Conservation (phyloP, 495 filamentous ascomycete genomes). For the Hyaloscypha bicolor region DNA sequence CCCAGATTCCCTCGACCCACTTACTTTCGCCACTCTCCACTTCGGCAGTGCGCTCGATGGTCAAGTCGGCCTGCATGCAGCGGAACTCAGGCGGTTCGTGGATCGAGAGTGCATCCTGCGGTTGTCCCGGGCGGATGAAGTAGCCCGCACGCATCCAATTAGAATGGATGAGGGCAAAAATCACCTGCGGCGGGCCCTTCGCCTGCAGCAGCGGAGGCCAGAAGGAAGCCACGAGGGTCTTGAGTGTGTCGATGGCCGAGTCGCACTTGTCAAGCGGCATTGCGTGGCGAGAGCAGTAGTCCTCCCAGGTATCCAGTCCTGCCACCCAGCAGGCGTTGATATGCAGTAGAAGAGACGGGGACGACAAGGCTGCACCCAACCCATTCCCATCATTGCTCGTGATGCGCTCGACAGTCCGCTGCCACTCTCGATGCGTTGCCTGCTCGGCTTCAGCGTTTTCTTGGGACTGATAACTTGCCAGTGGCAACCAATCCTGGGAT, state of each 20-base stretch:
- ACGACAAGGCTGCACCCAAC: not conserved
- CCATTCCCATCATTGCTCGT: not conserved
- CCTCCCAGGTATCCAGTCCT: not conserved
- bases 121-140: conserved; percentile 8
- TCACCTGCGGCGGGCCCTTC: not conserved
- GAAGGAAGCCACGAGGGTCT: conserved; percentile 1
- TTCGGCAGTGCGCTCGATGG: conserved; percentile 4
- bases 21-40: conserved; percentile 9
- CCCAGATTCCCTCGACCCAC: conserved; percentile 4
- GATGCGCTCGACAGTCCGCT: not conserved
- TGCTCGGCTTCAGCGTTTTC: not conserved
- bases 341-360: not conserved
- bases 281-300: not conserved
- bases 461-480: not conserved
- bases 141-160: conserved; percentile 5
- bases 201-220: not conserved
- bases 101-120: not conserved
- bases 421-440: not conserved
- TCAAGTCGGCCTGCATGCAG: not conserved
- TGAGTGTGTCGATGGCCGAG: not conserved
- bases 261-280: not conserved
- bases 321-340: not conserved
- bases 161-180: conserved; percentile 1
- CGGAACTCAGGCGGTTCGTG: conserved; percentile 1
- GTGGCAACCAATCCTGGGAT: not conserved